Conservation (phyloP, 371 early-diverging fungal species). For the Apophysomyces elegans region DNA sequence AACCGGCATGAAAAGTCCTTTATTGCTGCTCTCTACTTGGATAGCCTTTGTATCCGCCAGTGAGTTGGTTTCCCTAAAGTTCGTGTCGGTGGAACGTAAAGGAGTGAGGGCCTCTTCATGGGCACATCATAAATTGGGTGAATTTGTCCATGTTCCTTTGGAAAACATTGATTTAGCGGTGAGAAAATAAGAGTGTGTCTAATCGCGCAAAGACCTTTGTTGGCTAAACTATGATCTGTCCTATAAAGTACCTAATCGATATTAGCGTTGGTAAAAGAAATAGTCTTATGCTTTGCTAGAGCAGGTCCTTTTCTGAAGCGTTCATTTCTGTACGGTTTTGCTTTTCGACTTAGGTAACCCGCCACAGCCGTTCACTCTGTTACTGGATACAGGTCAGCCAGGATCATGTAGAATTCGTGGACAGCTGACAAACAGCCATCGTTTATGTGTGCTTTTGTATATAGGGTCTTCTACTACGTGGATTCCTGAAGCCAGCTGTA, state of each 20-base stretch:
- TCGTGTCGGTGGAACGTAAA: slow-evolving; percentile 23
- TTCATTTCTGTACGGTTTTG: no score
- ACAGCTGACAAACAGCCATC: no score
- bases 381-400: slow-evolving; percentile 40
- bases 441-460: no score
- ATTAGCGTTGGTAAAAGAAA: slow-evolving; percentile 35
- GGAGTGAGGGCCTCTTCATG: slow-evolving; percentile 11
- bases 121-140: slow-evolving; percentile 4
- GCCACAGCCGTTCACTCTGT: slow-evolving; percentile 45
- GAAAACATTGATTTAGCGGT: slow-evolving; percentile 28
- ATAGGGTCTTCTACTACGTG: slow-evolving; percentile 50
- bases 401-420: neutral
- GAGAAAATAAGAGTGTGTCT: neutral
- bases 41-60: neutral
- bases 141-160: slow-evolving; percentile 19
- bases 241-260: slow-evolving; percentile 41
- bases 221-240: neutral
- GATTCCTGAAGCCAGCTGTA: slow-evolving; percentile 43
- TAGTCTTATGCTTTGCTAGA: no score
- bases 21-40: neutral
- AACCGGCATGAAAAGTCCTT: neutral
- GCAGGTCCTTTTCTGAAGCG: no score
- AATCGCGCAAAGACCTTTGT: no score
- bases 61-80: slow-evolving; percentile 21
- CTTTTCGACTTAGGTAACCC: slow-evolving; percentile 31